Base-by-base conservation (phyloP, 2,329 filamentous ascomycete genomes). In the Fusarium chaquense region DNA sequence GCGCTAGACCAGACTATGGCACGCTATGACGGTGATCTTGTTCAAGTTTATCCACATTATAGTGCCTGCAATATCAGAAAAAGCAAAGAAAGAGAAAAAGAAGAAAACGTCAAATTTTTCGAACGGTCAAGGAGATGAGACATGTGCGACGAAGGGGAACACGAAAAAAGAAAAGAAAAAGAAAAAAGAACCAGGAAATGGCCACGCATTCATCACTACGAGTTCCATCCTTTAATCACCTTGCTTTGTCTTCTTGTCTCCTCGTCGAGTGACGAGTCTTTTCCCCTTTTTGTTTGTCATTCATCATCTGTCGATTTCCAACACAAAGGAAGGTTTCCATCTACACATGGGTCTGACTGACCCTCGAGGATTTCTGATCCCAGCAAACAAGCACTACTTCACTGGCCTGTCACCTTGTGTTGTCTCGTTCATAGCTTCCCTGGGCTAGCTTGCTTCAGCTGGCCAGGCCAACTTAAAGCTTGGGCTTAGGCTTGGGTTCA, bases 31-130 rank as follows among this genome's bases (percentile, higher is more conserved):
- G 60, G 38, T 70, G 62, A 71, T 71, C 63, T 47, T 46, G 36
- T 56, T 59, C 16, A 69, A 57, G 46, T 67, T 58, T 51, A 70
- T 70, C 62, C 55, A 70, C 67, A 57, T 58, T 24, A 33, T 35
- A 24, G 46, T 49, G 36, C n/a, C 36, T 40, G n/a, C 24, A 45
- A 20, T 41, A 36, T 40, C 32, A 20, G 26, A 62, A 62, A 41
- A 65, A 38, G 26, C 53, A 66, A 69, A 33, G 26, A 62, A 50
- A 47, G 45, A 38, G 43, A 49, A 45, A 45, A 30, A 30, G 28
- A 30, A 30, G 28, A 44, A 28, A 28, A 65, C 30, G 35, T 67
- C 50, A 26, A 45, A 15, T 52, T 63, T 62, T 56, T 40, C 45
- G 26, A 67, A 51, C 45, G 49, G 36, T 35, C 59, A 36, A 67